A percentile compares a stretch with the other conserved stretches of the same genome.
phyloP scores from a whole-genome alignment of 208 protist species.

The Leishmania mexicana region DNA sequence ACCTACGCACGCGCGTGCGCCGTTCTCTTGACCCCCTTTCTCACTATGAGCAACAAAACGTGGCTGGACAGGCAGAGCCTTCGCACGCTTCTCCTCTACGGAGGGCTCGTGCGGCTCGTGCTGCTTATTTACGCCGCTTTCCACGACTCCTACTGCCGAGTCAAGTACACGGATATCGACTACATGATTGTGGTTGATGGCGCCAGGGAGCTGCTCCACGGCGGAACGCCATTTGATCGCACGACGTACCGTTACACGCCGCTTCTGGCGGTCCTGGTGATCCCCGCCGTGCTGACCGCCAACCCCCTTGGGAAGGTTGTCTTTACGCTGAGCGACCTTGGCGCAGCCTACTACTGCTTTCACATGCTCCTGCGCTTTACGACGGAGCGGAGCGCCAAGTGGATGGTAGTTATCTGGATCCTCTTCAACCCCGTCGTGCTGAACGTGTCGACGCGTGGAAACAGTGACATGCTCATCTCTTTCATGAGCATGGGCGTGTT shows the following conservation, averaged over 20 bases:
- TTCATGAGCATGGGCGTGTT: conserved; percentile 86
- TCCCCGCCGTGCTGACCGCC: conserved; percentile 74
- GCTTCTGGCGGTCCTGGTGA: conserved; percentile 80
- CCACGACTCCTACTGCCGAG: conserved; percentile 78
- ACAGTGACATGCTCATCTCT: conserved; percentile 93
- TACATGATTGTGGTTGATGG: conserved; percentile 96
- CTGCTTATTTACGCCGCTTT: conserved; percentile 81
- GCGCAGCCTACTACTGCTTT: conserved; percentile 74
- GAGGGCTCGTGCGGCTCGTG: conserved; percentile 56
- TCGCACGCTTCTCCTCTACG: conserved; percentile 41
- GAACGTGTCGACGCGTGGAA: conserved; percentile 94
- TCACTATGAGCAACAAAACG: conserved; percentile 9
- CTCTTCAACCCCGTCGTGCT: conserved; percentile 93
- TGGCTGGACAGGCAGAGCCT: conserved; percentile 34
- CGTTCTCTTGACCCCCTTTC: neutral
- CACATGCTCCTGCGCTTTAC: conserved; percentile 61
- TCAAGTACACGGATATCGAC: conserved; percentile 98
- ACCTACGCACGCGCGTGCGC: neutral
- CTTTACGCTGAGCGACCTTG: conserved; percentile 84
- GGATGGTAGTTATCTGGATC: conserved; percentile 79
- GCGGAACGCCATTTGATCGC: conserved; percentile 89
- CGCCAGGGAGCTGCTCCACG: conserved; percentile 77
- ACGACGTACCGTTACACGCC: conserved; percentile 96
- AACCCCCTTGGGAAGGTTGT: conserved; percentile 86
- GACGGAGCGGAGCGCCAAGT: conserved; percentile 60